Base-by-base conservation (phyloP, 108 stramenopile genomes). In the Nitzschia putrida region DNA sequence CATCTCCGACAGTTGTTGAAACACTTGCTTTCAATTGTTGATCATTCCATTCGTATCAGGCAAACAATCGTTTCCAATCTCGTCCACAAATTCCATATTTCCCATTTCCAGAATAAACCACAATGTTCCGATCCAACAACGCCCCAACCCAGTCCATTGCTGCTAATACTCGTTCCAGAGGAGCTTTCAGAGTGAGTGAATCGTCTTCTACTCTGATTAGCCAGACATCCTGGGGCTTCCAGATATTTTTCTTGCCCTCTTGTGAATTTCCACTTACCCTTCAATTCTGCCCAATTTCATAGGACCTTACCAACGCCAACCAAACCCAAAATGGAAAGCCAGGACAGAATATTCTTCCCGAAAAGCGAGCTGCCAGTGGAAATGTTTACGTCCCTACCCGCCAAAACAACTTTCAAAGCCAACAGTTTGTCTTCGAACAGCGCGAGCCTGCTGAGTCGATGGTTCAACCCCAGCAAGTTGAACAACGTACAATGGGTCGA, bases 221-320 rank as follows among this genome's bases (percentile, higher is more conserved):
- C 29, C 29, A 34, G 1, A 34, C 1, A 3, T 1, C 4, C 29
- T 34, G 29, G 29, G 29, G 29, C 29, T 34, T 34, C 29, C 29
- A 34, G 29, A 34, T 34, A 3, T 34, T 1, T 4, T 34, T 34
- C 29, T 34, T 34, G 29, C 29, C 29, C 29, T 34, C 29, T 34
- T 34, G 29, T 4, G 29, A 34, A 34, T 34, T 34, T 34, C 29
- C 29, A 34, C 29, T 47, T 50, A 39, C 20, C 22, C 22, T 45
- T 71, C 61, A 22, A 49, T 47, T 14, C 41, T 11, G 61, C 61
- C 55, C 21, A 45, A 47, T 20, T 18, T 21, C 14, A 16, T 37
- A 77, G 76, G 76, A 77, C 47, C 52, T 77, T 7, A 71, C 76
- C 29, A 77, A 77, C 37, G 76, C 76, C 2, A 77, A 77, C 69